Conservation (phyloP, 176 grass and related monocot species). For the Saccharum officinarum region DNA sequence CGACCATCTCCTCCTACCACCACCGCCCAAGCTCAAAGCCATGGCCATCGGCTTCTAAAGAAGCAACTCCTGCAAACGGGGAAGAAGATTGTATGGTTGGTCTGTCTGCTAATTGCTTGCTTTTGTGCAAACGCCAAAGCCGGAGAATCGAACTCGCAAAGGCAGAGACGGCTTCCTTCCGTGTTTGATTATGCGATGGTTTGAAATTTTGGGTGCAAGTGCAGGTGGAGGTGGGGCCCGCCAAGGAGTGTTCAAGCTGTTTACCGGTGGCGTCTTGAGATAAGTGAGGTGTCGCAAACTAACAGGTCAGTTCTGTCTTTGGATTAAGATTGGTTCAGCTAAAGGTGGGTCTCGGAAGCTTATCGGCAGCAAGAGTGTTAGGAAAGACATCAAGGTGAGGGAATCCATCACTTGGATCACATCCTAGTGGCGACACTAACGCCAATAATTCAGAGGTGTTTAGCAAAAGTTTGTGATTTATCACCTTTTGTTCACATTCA, state of each 20-base stretch:
- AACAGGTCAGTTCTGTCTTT: not conserved
- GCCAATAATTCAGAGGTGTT: not conserved
- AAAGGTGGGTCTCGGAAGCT: slow-evolving; percentile 38
- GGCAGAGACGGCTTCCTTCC: not conserved
- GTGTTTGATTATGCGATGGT: slow-evolving; percentile 18
- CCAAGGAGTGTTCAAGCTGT: slow-evolving; percentile 32
- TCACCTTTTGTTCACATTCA: not conserved
- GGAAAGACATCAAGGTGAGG: slow-evolving; percentile 23
- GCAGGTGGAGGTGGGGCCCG: slow-evolving; percentile 24
- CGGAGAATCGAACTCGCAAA: not conserved
- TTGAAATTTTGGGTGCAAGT: slow-evolving; percentile 19
- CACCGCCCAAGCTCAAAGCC: not conserved
- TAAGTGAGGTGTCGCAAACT: slow-evolving; percentile 1
- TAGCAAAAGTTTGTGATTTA: not conserved
- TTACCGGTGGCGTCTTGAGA: not conserved
- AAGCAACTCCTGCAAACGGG: not conserved
- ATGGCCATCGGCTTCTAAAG: not conserved
- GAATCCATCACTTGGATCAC: slow-evolving; percentile 20
- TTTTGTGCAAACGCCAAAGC: not conserved
- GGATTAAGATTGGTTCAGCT: slow-evolving; percentile 2
- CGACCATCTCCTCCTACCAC: not conserved
- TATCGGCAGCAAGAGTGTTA: slow-evolving; percentile 19
- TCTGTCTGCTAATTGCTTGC: not conserved
- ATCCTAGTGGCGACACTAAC: slow-evolving; percentile 15
- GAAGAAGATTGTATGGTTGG: slow-evolving; percentile 7